A percentile compares a stretch with the other conserved stretches of the same genome.
Evolutionary conservation across 2,329 filamentous ascomycete genomes (phyloP).

Genomic region (Aureobasidium sp.): DNA sequence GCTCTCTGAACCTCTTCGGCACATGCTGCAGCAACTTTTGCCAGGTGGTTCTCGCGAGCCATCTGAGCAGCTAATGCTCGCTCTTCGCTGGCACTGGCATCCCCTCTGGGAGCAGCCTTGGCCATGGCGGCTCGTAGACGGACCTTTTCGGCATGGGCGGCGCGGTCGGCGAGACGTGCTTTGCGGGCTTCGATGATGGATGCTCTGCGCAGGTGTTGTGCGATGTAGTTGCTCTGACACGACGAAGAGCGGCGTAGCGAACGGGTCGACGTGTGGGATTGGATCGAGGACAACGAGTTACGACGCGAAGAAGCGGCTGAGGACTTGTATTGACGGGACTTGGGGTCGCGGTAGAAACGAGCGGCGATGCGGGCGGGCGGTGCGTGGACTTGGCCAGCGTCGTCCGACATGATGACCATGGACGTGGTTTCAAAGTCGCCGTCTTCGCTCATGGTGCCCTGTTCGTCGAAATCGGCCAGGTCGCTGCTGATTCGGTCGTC

Average conservation of each 20-base stretch:
- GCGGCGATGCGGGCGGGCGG: constrained; percentile 70
- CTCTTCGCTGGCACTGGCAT: constrained; percentile 59
- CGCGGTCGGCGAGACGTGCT: constrained; percentile 68
- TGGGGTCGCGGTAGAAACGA: constrained; percentile 60
- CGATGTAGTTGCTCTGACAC: constrained; percentile 68
- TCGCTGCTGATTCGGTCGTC: neutral
- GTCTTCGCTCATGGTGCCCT: neutral
- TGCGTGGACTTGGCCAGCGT: constrained; percentile 41
- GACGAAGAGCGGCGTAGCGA: constrained; percentile 39
- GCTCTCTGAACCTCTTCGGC: constrained; percentile 76
- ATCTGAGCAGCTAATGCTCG: constrained; percentile 67
- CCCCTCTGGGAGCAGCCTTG: constrained; percentile 55
- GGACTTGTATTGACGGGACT: constrained; percentile 58
- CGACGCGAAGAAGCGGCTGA: constrained; percentile 71
- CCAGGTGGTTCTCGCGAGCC: constrained; percentile 69
- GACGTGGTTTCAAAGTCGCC: constrained; percentile 8
- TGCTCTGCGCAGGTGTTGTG: constrained; percentile 68
- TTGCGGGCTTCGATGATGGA: constrained; percentile 75
- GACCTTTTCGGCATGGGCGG: constrained; percentile 76
- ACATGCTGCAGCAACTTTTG: constrained; percentile 71
- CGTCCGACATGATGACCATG: constrained; percentile 29
- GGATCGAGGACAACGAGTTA: constrained; percentile 69
- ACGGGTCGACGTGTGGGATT: constrained; percentile 59
- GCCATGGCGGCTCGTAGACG: constrained; percentile 64
- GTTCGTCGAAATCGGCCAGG: constrained; percentile 6